A percentile compares a stretch with the other conserved stretches of the same genome.
phyloP scores from a whole-genome alignment of 495 filamentous ascomycete species.

The Aspergillus haitiensis region DNA sequence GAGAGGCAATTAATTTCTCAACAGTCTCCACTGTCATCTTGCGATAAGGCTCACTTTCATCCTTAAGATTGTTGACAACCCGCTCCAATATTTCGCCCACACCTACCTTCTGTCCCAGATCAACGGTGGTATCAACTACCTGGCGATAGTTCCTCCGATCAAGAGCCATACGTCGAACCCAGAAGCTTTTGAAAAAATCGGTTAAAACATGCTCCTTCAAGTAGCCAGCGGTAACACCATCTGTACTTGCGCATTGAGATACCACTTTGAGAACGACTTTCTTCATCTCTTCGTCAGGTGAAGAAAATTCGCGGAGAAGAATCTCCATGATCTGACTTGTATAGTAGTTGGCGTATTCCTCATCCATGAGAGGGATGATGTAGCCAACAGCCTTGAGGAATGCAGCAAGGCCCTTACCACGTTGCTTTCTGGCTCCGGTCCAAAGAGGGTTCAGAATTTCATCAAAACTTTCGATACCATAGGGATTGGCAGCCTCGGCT shows the following conservation, averaged over 20 bases:
- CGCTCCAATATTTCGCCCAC: slow-evolving; percentile 92
- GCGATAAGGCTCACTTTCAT: slow-evolving; percentile 95
- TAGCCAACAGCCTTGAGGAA: slow-evolving; percentile 98
- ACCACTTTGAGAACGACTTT: slow-evolving; percentile 97
- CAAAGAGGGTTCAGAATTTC: slow-evolving; percentile 96
- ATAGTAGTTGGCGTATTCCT: slow-evolving; percentile 99
- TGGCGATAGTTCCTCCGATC: slow-evolving; percentile 97
- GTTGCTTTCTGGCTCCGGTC: slow-evolving; percentile 92
- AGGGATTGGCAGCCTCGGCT: slow-evolving; percentile 94
- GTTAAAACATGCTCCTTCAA: slow-evolving; percentile 91
- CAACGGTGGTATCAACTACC: slow-evolving; percentile 97
- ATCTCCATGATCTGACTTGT: slow-evolving; percentile 99
- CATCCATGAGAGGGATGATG: slow-evolving; percentile 99
- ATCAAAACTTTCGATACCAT: slow-evolving; percentile 99
- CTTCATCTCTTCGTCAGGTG: slow-evolving; percentile 99
- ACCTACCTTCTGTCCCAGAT: slow-evolving; percentile 95
- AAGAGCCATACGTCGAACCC: slow-evolving; percentile 94
- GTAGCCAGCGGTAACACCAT: slow-evolving; percentile 91
- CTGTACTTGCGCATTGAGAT: slow-evolving; percentile 92
- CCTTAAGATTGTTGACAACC: slow-evolving; percentile 92
- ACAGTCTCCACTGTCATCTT: slow-evolving; percentile 99
- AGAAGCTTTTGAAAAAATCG: slow-evolving; percentile 99
- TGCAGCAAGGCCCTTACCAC: slow-evolving; percentile 92
- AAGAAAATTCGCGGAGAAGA: slow-evolving; percentile 90
- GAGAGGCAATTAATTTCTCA: slow-evolving; percentile 89